phyloP scores from a whole-genome alignment of 202 grass and related monocot genomes.

The Dendrocalamus latiflorus region DNA sequence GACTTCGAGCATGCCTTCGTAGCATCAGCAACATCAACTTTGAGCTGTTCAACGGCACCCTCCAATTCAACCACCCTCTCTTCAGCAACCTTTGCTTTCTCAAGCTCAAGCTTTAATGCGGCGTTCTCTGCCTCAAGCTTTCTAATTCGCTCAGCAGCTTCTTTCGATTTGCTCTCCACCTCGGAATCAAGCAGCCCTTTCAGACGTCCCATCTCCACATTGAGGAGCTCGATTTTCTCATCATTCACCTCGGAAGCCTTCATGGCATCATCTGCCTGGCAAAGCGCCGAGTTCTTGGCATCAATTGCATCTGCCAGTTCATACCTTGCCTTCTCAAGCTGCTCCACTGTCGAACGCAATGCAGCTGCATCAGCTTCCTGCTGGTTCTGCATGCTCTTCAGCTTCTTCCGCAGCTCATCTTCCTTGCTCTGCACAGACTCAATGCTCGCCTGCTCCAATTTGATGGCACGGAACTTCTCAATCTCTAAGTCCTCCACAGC shows the following conservation, averaged over 20 bases:
- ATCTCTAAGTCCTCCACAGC: constrained; percentile 29
- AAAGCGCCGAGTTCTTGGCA: constrained; percentile 64
- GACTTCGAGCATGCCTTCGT: constrained; percentile 39
- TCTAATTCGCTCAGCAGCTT: constrained; percentile 32
- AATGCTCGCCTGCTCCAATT: constrained; percentile 28
- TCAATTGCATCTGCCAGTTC: constrained; percentile 60
- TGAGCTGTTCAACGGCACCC: constrained; percentile 45
- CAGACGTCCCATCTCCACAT: constrained; percentile 48
- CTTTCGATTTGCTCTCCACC: constrained; percentile 39
- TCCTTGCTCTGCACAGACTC: constrained; percentile 35
- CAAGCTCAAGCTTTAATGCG: constrained; percentile 44
- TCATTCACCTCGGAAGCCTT: constrained; percentile 50
- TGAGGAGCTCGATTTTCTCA: constrained; percentile 48
- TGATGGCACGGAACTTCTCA: background rate
- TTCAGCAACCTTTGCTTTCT: constrained; percentile 50
- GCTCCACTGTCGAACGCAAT: constrained; percentile 44
- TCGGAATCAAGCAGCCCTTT: constrained; percentile 54
- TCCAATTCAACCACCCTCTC: constrained; percentile 44
- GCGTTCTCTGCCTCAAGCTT: constrained; percentile 51
- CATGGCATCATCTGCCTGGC: constrained; percentile 54
- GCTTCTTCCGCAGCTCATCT: constrained; percentile 55
- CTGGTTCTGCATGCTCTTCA: constrained; percentile 57
- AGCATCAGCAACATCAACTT: constrained; percentile 43
- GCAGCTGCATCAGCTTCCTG: constrained; percentile 42
- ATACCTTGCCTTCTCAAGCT: constrained; percentile 65